Conservation (phyloP, 129 eudicot genomes). For the Chrysanthemum lavandulifolium region DNA sequence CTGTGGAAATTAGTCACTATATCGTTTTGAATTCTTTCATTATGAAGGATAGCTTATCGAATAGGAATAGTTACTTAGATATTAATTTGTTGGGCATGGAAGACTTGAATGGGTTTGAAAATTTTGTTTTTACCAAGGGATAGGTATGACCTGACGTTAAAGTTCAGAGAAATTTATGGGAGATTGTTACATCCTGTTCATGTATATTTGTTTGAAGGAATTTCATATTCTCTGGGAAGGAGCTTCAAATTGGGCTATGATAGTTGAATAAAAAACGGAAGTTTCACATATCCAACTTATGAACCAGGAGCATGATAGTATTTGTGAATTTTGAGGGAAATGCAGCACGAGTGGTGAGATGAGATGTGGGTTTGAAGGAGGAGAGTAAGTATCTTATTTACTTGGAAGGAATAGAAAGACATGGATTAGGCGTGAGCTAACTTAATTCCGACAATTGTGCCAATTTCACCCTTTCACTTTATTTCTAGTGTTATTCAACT, state of each 20-base stretch:
- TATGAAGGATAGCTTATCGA: not conserved
- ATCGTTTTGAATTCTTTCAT: conserved; percentile 1
- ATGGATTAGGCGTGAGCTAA: conserved; percentile 16
- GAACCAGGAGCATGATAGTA: conserved; percentile 1
- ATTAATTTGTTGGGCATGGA: conserved; percentile 7
- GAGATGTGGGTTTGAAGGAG: not conserved
- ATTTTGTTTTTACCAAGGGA: too few relatives aligned
- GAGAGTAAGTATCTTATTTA: not conserved
- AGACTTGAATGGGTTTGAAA: not conserved
- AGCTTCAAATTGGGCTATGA: conserved; percentile 14
- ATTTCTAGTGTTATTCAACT: not conserved
- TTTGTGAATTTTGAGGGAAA: conserved; percentile 2
- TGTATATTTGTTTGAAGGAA: conserved; percentile 11
- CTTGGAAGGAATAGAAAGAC: not conserved
- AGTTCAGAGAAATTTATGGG: not conserved
- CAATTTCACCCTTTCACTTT: not conserved
- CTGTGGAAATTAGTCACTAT: not conserved
- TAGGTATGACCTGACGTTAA: not conserved
- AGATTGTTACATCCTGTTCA: not conserved
- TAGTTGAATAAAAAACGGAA: conserved; percentile 7
- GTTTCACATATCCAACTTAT: not conserved
- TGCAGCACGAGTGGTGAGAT: not conserved
- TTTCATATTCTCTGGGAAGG: not conserved
- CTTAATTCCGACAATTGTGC: not conserved
- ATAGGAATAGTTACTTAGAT: not conserved